phyloP scores from a whole-genome alignment of 768 basidiomycete genomes.

The Leccinum fibrillosum region DNA sequence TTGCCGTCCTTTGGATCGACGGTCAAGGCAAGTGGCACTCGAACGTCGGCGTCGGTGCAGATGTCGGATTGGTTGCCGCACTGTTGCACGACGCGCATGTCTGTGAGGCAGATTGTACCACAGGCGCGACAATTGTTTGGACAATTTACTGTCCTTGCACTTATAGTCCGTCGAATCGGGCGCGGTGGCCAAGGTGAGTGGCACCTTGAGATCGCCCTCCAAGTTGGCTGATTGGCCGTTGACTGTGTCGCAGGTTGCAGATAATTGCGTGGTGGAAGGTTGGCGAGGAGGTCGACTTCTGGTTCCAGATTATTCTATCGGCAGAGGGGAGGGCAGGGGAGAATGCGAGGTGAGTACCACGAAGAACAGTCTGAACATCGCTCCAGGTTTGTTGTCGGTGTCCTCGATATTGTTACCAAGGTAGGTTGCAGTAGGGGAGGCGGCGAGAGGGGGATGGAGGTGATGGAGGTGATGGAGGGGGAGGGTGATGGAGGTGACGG shows the following conservation, averaged over 20 bases:
- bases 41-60: background rate
- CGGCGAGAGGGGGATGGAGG: background rate
- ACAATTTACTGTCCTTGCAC: background rate
- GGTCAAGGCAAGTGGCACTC: background rate
- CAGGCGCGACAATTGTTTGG: no score
- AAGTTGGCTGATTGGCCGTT: background rate
- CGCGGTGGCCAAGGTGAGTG: background rate
- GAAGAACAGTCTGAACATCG: background rate
- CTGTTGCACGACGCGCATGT: background rate
- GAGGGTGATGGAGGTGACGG: background rate
- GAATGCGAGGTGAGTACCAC: slow-evolving; percentile 5
- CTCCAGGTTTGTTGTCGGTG: background rate
- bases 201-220: background rate
- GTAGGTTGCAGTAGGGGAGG: background rate
- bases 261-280: background rate
- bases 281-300: background rate
- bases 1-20: background rate
- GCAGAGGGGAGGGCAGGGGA: background rate
- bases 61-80: background rate
- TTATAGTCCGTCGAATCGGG: background rate
- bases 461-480: background rate
- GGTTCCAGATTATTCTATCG: background rate
- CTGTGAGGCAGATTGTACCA: background rate
- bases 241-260: background rate
- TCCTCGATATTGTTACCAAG: background rate